These are phyloP conservation scores for Obelidium mucronatum DNA, from an alignment of 192 early-diverging fungal species.

Conservation along the genomic window DNA sequence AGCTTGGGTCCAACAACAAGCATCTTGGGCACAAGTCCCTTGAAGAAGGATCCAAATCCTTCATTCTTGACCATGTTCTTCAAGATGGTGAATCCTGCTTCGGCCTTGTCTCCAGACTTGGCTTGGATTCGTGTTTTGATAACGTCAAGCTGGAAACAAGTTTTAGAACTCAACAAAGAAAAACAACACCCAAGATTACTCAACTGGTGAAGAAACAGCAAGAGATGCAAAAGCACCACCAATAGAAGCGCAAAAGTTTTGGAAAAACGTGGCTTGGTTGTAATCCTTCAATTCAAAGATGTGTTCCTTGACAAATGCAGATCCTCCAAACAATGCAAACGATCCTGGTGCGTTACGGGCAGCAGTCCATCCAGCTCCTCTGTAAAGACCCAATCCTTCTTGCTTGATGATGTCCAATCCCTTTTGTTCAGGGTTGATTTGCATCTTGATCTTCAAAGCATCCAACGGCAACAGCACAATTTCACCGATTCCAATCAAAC, in stretches of 20 bases:
- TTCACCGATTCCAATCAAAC: constrained; percentile 96
- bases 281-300: constrained; percentile 90
- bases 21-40: constrained; percentile 72
- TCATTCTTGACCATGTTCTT: constrained; percentile 90
- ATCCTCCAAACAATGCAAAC: constrained; percentile 87
- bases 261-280: constrained; percentile 96
- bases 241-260: constrained; percentile 96
- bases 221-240: constrained; percentile 95
- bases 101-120: constrained; percentile 84
- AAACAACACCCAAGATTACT: neutral
- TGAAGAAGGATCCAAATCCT: constrained; percentile 94
- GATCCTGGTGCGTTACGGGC: constrained; percentile 98
- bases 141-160: constrained; percentile 77
- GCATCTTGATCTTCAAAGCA: constrained; percentile 98
- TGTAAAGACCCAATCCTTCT: constrained; percentile 93
- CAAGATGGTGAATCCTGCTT: constrained; percentile 88
- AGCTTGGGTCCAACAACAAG: constrained; percentile 91
- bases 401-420: constrained; percentile 80
- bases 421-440: constrained; percentile 90
- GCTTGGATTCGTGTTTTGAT: constrained; percentile 99
- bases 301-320: constrained; percentile 94
- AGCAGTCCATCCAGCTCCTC: constrained; percentile 96
- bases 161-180: neutral
- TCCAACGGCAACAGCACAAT: constrained; percentile 95
- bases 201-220: constrained; percentile 87